A percentile compares a stretch with the other conserved stretches of the same genome.
These are phyloP conservation scores for Magnusiomyces paraingens DNA, from an alignment of 1,139 yeast genomes.

Conservation along the genomic window DNA sequence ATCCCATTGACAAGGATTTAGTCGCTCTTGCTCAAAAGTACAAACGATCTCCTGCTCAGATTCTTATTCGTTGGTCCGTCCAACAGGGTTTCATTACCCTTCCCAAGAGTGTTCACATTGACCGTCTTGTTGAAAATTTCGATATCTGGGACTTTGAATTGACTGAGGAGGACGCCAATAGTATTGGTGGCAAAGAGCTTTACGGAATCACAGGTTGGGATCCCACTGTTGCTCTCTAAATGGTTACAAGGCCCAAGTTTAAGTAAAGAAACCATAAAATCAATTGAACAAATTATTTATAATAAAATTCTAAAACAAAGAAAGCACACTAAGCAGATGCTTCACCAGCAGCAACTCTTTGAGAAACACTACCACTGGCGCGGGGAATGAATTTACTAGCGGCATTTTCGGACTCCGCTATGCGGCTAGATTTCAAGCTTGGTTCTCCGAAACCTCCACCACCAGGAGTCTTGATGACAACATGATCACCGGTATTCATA, in stretches of 20 bases:
- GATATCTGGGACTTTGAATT: slow-evolving; percentile 47
- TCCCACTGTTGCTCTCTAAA: slow-evolving; percentile 11
- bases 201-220: slow-evolving; percentile 18
- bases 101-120: slow-evolving; percentile 59
- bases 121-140: slow-evolving; percentile 54
- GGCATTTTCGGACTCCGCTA: slow-evolving; percentile 7
- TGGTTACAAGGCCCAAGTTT: background rate
- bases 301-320: background rate
- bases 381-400: slow-evolving; percentile 11
- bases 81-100: slow-evolving; percentile 59
- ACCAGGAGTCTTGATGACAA: slow-evolving; percentile 47
- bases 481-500: slow-evolving; percentile 48
- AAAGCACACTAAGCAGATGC: slow-evolving; percentile 9
- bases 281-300: background rate
- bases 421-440: background rate
- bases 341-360: slow-evolving; percentile 9
- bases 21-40: slow-evolving; percentile 48
- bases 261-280: background rate
- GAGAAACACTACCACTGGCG: slow-evolving; percentile 14
- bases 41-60: slow-evolving; percentile 50
- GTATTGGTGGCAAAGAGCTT: slow-evolving; percentile 31
- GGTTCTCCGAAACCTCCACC: slow-evolving; percentile 38
- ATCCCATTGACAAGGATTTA: slow-evolving; percentile 36
- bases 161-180: slow-evolving; percentile 32
- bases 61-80: slow-evolving; percentile 64